Evolutionary conservation across 495 filamentous ascomycete species (phyloP).

Genomic region (Neurospora tetraspora): DNA sequence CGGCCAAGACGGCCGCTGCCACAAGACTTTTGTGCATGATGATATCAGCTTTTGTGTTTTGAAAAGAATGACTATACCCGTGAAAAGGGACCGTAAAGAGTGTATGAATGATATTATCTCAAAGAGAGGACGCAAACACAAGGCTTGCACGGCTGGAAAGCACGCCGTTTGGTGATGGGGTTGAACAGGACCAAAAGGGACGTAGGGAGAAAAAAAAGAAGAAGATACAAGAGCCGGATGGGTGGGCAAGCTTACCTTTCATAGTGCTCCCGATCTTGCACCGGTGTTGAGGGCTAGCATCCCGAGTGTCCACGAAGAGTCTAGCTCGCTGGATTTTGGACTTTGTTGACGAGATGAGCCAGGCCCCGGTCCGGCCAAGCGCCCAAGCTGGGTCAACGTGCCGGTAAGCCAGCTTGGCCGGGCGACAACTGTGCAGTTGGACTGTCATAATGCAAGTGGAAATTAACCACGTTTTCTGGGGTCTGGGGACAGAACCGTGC

Average conservation of each 20-base stretch:
- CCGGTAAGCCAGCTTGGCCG: not conserved
- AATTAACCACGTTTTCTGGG: not conserved
- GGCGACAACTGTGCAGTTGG: not conserved
- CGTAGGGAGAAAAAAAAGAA: conserved; percentile 7
- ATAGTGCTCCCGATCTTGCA: conserved; percentile 2
- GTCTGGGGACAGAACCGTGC: not conserved
- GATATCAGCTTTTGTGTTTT: not conserved
- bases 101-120: conserved; percentile 18
- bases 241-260: conserved; percentile 11
- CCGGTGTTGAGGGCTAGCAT: not conserved
- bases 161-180: conserved; percentile 25
- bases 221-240: conserved; percentile 3
- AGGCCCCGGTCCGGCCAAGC: not conserved
- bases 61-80: conserved; percentile 11
- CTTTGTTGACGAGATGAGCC: not conserved
- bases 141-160: conserved; percentile 29
- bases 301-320: not conserved
- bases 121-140: conserved; percentile 41
- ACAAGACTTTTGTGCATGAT: conserved; percentile 17
- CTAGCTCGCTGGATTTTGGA: not conserved
- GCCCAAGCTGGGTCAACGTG: not conserved
- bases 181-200: conserved; percentile 16
- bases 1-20: conserved; percentile 24
- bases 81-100: conserved; percentile 20
- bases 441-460: not conserved